These are phyloP conservation scores for Hypholoma sublateritium DNA, from an alignment of 768 basidiomycete species.

Conservation along the genomic window DNA sequence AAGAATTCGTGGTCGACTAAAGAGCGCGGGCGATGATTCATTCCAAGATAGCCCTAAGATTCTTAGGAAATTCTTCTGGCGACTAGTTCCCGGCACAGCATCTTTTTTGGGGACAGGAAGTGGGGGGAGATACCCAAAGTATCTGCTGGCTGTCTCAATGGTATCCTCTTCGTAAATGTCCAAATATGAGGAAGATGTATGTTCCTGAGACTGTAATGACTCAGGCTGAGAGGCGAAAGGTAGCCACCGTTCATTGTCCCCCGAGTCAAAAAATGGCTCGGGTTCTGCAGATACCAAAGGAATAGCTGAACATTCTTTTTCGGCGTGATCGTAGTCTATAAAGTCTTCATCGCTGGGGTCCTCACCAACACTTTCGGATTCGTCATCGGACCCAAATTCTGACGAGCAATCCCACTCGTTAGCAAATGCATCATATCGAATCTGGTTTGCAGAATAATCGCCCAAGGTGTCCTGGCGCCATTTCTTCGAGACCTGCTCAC, in stretches of 20 bases:
- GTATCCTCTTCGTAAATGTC: background rate
- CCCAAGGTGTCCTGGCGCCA: background rate
- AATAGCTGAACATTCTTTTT: background rate
- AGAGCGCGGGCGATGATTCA: background rate
- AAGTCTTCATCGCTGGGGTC: background rate
- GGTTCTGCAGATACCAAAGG: background rate
- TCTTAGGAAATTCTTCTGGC: background rate
- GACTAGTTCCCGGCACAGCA: background rate
- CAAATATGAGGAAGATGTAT: background rate
- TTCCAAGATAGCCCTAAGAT: background rate
- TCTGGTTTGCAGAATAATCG: background rate
- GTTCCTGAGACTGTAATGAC: background rate
- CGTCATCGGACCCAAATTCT: background rate
- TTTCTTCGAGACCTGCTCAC: background rate
- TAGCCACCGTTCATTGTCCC: background rate
- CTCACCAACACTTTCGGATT: background rate
- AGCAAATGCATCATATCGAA: background rate
- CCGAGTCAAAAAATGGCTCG: background rate
- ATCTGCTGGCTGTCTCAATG: background rate
- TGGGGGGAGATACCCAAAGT: background rate
- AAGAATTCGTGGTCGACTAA: background rate
- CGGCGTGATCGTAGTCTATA: background rate
- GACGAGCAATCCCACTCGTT: background rate
- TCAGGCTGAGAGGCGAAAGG: background rate
- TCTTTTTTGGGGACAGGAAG: background rate